Base-by-base conservation (phyloP, 768 basidiomycete genomes). In the Calocera cornea region DNA sequence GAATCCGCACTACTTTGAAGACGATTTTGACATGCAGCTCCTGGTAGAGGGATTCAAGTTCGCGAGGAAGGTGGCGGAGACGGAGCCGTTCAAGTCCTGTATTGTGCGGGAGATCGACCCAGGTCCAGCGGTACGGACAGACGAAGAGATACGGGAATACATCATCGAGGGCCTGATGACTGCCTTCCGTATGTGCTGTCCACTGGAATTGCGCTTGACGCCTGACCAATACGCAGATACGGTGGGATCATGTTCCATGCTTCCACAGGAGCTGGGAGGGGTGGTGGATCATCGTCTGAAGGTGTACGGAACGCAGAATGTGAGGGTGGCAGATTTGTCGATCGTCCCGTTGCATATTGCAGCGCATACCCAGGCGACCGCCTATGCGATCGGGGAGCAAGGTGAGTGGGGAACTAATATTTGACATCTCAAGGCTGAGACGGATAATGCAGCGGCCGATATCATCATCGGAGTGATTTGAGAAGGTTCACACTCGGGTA, bases 271-370 rank as follows among this genome's bases (percentile, higher is more conserved):
- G 31, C 79, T 80, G 64, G 82, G 80, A 2, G 87, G 86, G 16
- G 87, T 88, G 2, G 84, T 89, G 8, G 85, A 89, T 71, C 17
- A 29, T 0, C 60, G 34, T 65, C 81, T 33, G 76, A 76, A n/a
- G 80, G 86, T 89, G 14, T 85, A 86, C 69, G 84, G 83, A 0
- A 84, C 84, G 1, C 77, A 72, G 54, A 85, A 85, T 68, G 66
- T 86, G n/a, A 79, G 85, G 72, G 81, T 89, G 29, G 85, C 78
- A 11, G 83, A 84, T 71, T 65, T 84, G n/a, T 83, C 83, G 2
- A 75, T 85, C 64, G 72, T 84, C 7, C 84, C 84, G 1, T 72
- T 84, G 65, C 83, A 83, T 50, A 74, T 84, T 65, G 78, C 78
- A 5, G 77, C 79, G 1, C 83, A 84, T 34, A 60, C 22, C 19